Evolutionary conservation across 1,284 basidiomycete species (phyloP).

Genomic region (Butyriboletus appendiculatus): DNA sequence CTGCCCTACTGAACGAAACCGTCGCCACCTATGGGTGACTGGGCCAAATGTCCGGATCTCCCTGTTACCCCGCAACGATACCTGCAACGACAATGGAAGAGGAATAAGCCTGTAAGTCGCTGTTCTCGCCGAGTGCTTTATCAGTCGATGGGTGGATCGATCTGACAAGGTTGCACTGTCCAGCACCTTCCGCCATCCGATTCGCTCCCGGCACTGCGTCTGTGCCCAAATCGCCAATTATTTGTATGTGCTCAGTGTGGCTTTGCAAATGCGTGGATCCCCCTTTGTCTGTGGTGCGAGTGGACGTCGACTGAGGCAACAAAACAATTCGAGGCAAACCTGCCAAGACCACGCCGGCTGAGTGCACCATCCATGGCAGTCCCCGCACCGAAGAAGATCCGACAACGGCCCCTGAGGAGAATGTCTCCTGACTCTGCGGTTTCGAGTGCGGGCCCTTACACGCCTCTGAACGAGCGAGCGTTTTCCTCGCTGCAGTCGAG

Average conservation of each 20-base stretch:
- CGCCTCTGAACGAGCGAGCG: slow-evolving; percentile 22
- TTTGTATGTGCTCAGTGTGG: slow-evolving; percentile 54
- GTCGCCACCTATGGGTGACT: slow-evolving; percentile 16
- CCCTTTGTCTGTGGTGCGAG: slow-evolving; percentile 59
- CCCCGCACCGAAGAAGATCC: slow-evolving; percentile 18
- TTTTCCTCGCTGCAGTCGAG: slow-evolving; percentile 3
- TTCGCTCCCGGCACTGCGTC: slow-evolving; percentile 54
- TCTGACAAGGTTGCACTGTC: slow-evolving; percentile 12
- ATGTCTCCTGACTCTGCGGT: slow-evolving; percentile 23
- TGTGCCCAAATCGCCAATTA: slow-evolving; percentile 46
- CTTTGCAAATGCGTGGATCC: slow-evolving; percentile 51
- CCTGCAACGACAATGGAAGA: slow-evolving; percentile 38
- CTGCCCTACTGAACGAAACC: background rate
- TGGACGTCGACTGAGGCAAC: slow-evolving; percentile 46
- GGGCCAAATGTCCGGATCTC: slow-evolving; percentile 17
- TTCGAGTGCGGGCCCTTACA: slow-evolving; percentile 23
- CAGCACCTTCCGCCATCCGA: slow-evolving; percentile 48
- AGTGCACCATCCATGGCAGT: slow-evolving; percentile 40
- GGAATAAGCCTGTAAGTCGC: slow-evolving; percentile 34
- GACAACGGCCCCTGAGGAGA: slow-evolving; percentile 12
- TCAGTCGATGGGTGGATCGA: slow-evolving; percentile 8
- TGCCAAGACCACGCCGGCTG: slow-evolving; percentile 36
- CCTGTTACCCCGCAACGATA: slow-evolving; percentile 31
- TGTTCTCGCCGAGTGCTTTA: slow-evolving; percentile 1
- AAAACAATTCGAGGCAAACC: slow-evolving; percentile 39